These are phyloP conservation scores for Stagonosporopsis chrysanthemi DNA, from an alignment of 2,329 filamentous ascomycete genomes.

Conservation along the genomic window DNA sequence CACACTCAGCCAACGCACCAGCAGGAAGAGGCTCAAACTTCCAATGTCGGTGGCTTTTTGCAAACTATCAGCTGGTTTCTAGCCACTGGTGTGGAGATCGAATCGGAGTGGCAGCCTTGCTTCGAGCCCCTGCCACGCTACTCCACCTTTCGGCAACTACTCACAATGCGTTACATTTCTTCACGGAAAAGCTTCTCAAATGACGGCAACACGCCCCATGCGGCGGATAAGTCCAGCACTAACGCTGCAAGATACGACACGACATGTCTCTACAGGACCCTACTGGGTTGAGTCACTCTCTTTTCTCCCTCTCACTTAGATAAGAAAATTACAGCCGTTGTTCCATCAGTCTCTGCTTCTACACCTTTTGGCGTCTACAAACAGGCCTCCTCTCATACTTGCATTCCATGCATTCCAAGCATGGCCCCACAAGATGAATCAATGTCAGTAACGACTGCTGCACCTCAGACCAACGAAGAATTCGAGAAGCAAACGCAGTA, in stretches of 20 bases:
- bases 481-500: conserved; percentile 39
- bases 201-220: conserved; percentile 27
- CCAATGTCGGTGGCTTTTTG: not conserved
- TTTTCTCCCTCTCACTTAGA: conserved; percentile 6
- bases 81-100: conserved; percentile 8
- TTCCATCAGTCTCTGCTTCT: not conserved
- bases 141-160: conserved; percentile 36
- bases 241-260: conserved; percentile 22
- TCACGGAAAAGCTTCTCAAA: conserved; percentile 43
- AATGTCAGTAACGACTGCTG: conserved; percentile 26
- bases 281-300: conserved; percentile 15
- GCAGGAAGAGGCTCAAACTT: not conserved
- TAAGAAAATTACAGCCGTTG: conserved; percentile 3
- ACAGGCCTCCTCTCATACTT: not conserved
- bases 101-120: conserved; percentile 9
- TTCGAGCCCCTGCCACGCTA: conserved; percentile 27
- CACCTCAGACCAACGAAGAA: conserved; percentile 18
- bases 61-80: not conserved
- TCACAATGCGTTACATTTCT: conserved; percentile 30
- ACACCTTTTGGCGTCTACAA: not conserved
- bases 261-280: conserved; percentile 23
- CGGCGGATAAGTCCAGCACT: conserved; percentile 27
- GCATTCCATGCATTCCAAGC: conserved; percentile 36
- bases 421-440: conserved; percentile 39
- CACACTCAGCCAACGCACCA: not conserved